Conservation (phyloP, 495 filamentous ascomycete genomes). For the Aspergillus haitiensis region DNA sequence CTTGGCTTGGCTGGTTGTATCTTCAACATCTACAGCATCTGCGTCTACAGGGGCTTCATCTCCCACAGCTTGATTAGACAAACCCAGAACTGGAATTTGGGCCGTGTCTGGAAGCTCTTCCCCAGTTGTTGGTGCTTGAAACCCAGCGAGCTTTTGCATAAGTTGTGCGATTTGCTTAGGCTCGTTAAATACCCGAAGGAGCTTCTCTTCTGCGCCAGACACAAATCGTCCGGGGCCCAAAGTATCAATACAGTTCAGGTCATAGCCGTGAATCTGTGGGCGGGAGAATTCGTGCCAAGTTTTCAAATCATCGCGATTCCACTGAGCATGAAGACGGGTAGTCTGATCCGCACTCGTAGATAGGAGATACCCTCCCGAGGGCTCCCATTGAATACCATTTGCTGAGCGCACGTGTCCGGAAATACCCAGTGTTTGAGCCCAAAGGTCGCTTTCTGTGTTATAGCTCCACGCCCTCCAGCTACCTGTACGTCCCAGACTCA, state of each 20-base stretch:
- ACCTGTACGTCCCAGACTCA: conserved; percentile 84
- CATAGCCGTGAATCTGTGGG: conserved; percentile 97
- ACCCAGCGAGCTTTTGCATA: conserved; percentile 66
- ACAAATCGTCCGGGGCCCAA: conserved; percentile 73
- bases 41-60: conserved; percentile 50
- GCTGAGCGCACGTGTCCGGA: conserved; percentile 81
- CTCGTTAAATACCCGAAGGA: conserved; percentile 90
- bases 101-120: conserved; percentile 76
- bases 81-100: conserved; percentile 88
- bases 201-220: conserved; percentile 97
- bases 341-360: conserved; percentile 93
- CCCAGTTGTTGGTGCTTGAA: conserved; percentile 38
- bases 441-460: conserved; percentile 56
- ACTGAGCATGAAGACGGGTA: conserved; percentile 86
- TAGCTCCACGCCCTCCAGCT: conserved; percentile 86
- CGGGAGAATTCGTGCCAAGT: conserved; percentile 96
- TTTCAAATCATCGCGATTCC: conserved; percentile 54
- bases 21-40: conserved; percentile 42
- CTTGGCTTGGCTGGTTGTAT: conserved; percentile 26
- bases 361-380: conserved; percentile 77
- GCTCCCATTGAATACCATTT: conserved; percentile 81
- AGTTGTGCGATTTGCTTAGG: conserved; percentile 78
- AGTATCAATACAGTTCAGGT: conserved; percentile 88
- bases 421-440: conserved; percentile 74
- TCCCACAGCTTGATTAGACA: conserved; percentile 92